Conservation (phyloP, 768 basidiomycete genomes). For the Zangia roseola region DNA sequence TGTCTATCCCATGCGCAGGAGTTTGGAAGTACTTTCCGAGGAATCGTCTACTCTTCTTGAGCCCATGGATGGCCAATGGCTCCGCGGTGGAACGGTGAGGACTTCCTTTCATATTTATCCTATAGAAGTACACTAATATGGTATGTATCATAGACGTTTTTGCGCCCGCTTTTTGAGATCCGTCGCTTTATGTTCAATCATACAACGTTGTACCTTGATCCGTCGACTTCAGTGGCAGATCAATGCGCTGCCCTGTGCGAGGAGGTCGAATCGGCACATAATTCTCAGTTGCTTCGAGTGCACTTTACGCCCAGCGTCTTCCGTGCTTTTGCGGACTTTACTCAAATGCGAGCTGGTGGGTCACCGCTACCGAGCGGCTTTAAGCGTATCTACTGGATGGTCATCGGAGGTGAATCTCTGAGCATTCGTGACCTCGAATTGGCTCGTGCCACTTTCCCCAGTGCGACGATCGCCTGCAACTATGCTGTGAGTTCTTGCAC, state of each 20-base stretch:
- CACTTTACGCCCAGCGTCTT: constrained; percentile 32
- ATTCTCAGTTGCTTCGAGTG: constrained; percentile 24
- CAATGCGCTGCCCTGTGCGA: constrained; percentile 25
- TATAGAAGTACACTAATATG: background rate
- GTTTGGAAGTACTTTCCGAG: constrained; percentile 24
- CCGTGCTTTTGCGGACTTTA: constrained; percentile 30
- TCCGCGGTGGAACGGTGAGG: constrained; percentile 32
- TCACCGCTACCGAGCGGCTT: constrained; percentile 20
- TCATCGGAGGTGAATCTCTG: constrained; percentile 32
- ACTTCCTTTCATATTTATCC: background rate
- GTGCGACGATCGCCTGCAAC: constrained; percentile 30
- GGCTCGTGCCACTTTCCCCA: constrained; percentile 24
- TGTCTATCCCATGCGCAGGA: constrained; percentile 29
- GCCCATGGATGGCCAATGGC: constrained; percentile 32
- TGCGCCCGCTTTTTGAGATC: constrained; percentile 32
- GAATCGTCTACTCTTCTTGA: constrained; percentile 29
- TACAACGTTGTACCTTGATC: constrained; percentile 30
- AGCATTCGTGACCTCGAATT: constrained; percentile 25
- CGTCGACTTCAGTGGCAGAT: constrained; percentile 26
- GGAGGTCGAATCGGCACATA: constrained; percentile 23
- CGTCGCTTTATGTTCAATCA: constrained; percentile 34
- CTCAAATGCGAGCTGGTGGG: constrained; percentile 19
- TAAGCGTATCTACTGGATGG: constrained; percentile 32
- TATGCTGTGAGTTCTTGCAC: constrained; percentile 23
- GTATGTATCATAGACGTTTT: constrained; percentile 20